phyloP scores from a whole-genome alignment of 805 yeast species.

The Wickerhamiella domercqiae region DNA sequence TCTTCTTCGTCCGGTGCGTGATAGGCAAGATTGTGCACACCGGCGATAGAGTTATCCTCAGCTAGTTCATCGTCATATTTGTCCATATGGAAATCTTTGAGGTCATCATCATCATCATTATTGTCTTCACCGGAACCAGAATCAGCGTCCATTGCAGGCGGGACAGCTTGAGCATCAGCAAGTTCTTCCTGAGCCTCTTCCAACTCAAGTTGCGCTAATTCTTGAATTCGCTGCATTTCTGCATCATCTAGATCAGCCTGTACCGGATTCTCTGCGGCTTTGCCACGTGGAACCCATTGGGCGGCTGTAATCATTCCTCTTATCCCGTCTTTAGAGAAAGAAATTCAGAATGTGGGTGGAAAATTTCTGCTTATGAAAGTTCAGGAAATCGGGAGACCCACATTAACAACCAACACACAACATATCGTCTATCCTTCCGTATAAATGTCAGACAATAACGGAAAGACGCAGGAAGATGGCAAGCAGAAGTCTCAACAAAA shows the following conservation, averaged over 20 bases:
- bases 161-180: constrained; percentile 30
- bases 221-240: constrained; percentile 80
- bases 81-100: constrained; percentile 26
- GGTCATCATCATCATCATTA: constrained; percentile 45
- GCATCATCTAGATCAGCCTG: constrained; percentile 78
- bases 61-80: constrained; percentile 29
- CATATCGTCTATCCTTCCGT: too few species aligned
- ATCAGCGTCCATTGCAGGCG: constrained; percentile 6
- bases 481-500: constrained; percentile 5
- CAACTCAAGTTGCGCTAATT: constrained; percentile 70
- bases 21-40: constrained; percentile 28
- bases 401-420: not conserved
- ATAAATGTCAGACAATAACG: not conserved
- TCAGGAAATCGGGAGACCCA: too few species aligned
- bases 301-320: constrained; percentile 55
- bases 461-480: not conserved
- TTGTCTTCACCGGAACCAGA: constrained; percentile 9
- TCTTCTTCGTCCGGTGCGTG: constrained; percentile 34
- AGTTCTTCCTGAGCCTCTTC: constrained; percentile 58
- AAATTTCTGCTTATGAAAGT: too few species aligned
- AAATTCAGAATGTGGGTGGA: not conserved
- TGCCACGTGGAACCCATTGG: constrained; percentile 93
- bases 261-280: constrained; percentile 83
- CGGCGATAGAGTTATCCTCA: constrained; percentile 40
- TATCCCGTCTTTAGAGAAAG: not conserved